phyloP scores from a whole-genome alignment of 1,139 yeast species.

The Saccharomyces pastorianus region DNA sequence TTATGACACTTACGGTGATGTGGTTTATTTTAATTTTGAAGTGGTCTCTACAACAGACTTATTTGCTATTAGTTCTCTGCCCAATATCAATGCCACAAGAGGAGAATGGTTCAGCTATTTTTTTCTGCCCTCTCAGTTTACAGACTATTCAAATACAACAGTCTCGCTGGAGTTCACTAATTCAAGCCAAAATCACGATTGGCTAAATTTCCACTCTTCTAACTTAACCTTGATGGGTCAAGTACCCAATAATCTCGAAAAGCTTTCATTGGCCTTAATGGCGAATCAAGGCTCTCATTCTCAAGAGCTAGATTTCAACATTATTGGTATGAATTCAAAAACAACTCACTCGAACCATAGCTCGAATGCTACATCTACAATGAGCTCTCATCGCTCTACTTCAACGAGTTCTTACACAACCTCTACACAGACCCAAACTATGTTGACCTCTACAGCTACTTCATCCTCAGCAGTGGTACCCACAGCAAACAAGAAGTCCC shows the following conservation, averaged over 20 bases:
- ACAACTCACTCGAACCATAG: constrained; percentile 13
- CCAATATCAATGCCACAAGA: constrained; percentile 59
- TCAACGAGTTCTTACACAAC: constrained; percentile 2
- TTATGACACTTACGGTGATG: constrained; percentile 43
- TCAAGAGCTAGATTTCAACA: constrained; percentile 42
- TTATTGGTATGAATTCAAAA: constrained; percentile 45
- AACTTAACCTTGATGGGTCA: constrained; percentile 64
- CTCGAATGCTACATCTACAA: neutral
- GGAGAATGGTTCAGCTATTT: constrained; percentile 51
- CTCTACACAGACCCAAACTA: constrained; percentile 7
- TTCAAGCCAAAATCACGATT: constrained; percentile 35
- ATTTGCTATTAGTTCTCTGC: constrained; percentile 45
- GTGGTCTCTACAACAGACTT: constrained; percentile 35
- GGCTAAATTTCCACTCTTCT: constrained; percentile 55
- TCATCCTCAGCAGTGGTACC: constrained; percentile 27
- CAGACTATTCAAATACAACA: constrained; percentile 36
- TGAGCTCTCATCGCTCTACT: constrained; percentile 3
- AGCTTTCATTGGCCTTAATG: constrained; percentile 39
- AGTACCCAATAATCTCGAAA: constrained; percentile 53
- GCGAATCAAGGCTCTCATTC: constrained; percentile 41
- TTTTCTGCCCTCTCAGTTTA: constrained; percentile 28
- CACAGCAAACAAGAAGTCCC: constrained; percentile 16
- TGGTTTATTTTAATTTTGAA: constrained; percentile 50
- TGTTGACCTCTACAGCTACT: constrained; percentile 28
- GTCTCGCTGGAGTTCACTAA: constrained; percentile 40